Base-by-base conservation (phyloP, 139 green algal species). In the Chlorella sorokiniana region DNA sequence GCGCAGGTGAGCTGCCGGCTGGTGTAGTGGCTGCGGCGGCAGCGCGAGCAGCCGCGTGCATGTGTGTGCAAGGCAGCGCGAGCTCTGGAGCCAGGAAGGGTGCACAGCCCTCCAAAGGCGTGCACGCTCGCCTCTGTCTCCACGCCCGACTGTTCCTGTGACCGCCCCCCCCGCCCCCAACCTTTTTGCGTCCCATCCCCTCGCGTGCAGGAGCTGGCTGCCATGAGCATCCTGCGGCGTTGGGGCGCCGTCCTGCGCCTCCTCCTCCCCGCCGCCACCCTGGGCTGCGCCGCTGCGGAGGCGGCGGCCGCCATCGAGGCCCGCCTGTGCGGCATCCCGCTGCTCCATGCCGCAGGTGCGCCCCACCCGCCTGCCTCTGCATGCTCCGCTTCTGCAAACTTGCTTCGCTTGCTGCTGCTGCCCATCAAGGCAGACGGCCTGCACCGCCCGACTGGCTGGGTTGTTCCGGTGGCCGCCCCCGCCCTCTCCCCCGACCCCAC, bases 161-260 rank as follows among this genome's bases (percentile, higher is more conserved):
- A 3, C 10, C 4, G 22, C n/a, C 33, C 3, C 6, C 8, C 4
- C 18, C 52, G 18, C 9, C 65, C 33, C 8, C 65, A 5, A 6
- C 29, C 20, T 10, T 42, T 18, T 14, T 4, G 2, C 6, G 64
- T 10, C 31, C 14, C 63, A 44, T 77, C 29, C 41, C 67, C 2
- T 7, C 25, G 38, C 14, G 3, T 65, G 38, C 78, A 84, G 70
- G 79, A 84, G 8, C 41, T 84, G 59, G 79, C 45, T 6, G 79
- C 67, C 54, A 37, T n/a, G 1, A 64, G 65, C 41, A 27, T 84
- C 27, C 54, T 74, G 68, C 54, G 56, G 31, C 63, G 79, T n/a
- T 84, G 79, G 79, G 10, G 14, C 3, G 79, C 79, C 7, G 45
- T 84, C 31, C 79, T 84, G 79, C 65, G 48, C 31, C 42, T 54